These are phyloP conservation scores for Arxiozyma slooffiae DNA, from an alignment of 1,139 yeast genomes.

Conservation along the genomic window DNA sequence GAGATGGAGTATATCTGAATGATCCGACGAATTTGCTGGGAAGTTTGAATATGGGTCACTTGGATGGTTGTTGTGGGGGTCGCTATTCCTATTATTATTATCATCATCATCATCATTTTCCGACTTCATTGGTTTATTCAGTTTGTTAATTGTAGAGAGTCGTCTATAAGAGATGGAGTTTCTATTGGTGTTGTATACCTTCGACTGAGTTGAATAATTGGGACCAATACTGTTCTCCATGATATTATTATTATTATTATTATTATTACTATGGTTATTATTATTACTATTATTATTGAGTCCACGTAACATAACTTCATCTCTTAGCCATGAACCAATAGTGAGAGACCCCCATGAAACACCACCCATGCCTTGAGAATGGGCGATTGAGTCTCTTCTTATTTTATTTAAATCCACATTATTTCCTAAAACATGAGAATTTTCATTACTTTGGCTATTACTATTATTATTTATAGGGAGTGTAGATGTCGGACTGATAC, in stretches of 20 bases:
- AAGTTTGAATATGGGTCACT: not conserved
- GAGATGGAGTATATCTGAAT: too few species aligned
- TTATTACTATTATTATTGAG: conserved; percentile 1
- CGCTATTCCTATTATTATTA: too few species aligned
- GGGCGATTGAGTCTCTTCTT: conserved; percentile 77
- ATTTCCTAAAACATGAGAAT: not conserved
- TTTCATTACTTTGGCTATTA: not conserved
- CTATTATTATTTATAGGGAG: not conserved
- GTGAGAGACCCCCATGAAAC: conserved; percentile 96
- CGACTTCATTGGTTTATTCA: not conserved
- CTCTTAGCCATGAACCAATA: conserved; percentile 92
- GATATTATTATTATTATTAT: too few species aligned
- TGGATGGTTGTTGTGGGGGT: not conserved
- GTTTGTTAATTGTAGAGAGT: conserved; percentile 9
- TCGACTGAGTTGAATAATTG: not conserved
- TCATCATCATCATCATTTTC: not conserved
- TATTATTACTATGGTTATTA: too few species aligned
- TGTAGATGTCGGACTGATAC: conserved; percentile 6
- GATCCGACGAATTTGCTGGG: not conserved
- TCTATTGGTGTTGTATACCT: conserved; percentile 1
- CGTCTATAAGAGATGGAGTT: conserved; percentile 10
- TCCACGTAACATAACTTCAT: conserved; percentile 53
- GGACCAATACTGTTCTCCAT: not conserved
- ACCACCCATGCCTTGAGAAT: conserved; percentile 96
- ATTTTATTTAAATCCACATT: conserved; percentile 5